Evolutionary conservation across 2,329 filamentous ascomycete species (phyloP).

Genomic region (Westerdykella sp.): DNA sequence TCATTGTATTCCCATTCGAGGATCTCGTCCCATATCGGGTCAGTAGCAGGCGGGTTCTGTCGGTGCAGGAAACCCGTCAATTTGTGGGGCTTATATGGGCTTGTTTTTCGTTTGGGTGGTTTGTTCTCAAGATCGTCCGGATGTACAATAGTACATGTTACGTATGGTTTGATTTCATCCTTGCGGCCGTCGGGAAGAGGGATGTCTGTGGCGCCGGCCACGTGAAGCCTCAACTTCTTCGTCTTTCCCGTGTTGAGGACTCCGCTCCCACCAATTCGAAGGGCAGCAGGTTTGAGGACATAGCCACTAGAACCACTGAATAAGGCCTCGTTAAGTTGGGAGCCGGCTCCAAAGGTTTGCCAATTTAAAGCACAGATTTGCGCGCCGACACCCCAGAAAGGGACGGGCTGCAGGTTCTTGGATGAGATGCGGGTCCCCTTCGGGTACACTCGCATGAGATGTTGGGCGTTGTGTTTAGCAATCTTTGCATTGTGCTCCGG

Average conservation of each 20-base stretch:
- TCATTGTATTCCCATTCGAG: constrained; percentile 65
- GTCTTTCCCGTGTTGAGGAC: constrained; percentile 41
- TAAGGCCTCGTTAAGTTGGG: constrained; percentile 63
- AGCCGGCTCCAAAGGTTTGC: constrained; percentile 60
- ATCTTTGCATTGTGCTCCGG: constrained; percentile 46
- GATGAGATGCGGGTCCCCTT: constrained; percentile 65
- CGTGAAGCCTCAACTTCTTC: constrained; percentile 51
- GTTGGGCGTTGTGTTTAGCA: constrained; percentile 54
- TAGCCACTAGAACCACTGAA: constrained; percentile 61
- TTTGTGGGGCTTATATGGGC: constrained; percentile 54
- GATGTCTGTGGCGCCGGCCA: constrained; percentile 58
- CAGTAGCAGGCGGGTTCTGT: constrained; percentile 54
- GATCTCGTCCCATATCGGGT: constrained; percentile 60
- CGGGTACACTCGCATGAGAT: constrained; percentile 65
- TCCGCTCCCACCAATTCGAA: constrained; percentile 53
- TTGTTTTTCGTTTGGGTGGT: constrained; percentile 57
- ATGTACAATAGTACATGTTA: constrained; percentile 60
- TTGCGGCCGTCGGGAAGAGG: constrained; percentile 49
- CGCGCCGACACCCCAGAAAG: constrained; percentile 61
- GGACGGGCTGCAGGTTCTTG: constrained; percentile 56
- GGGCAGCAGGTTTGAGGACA: constrained; percentile 56
- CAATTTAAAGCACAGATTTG: constrained; percentile 66
- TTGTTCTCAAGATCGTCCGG: constrained; percentile 47
- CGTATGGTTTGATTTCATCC: constrained; percentile 54
- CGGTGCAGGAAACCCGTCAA: constrained; percentile 51